Evolutionary conservation across 1,284 basidiomycete genomes (phyloP).

Genomic region (Amylostereum areolatum): DNA sequence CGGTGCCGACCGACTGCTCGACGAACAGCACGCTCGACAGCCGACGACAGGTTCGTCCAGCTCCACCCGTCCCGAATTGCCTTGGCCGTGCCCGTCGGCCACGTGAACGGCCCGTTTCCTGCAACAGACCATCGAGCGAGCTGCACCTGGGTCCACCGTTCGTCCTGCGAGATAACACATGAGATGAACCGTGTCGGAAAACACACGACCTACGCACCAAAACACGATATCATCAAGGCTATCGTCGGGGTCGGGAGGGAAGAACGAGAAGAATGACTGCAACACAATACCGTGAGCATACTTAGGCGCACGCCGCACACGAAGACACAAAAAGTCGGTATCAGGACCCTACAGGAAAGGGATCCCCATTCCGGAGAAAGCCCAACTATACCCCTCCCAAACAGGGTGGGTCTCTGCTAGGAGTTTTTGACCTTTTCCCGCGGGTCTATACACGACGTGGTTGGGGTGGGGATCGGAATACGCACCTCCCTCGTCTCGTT

Average conservation of each 20-base stretch:
- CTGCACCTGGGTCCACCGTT: slow-evolving; percentile 59
- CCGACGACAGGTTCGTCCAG: slow-evolving; percentile 81
- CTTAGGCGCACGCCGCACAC: too few species aligned
- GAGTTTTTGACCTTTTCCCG: too few species aligned
- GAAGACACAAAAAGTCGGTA: too few species aligned
- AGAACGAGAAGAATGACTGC: slow-evolving; percentile 85
- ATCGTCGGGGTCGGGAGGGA: slow-evolving; percentile 69
- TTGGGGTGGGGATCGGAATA: too few species aligned
- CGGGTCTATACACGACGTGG: too few species aligned
- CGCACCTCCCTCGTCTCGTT: slow-evolving; percentile 63
- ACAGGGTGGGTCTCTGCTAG: too few species aligned
- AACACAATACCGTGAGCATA: background rate
- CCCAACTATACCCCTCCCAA: too few species aligned
- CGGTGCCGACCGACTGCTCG: slow-evolving; percentile 82
- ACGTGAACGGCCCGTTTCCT: slow-evolving; percentile 60
- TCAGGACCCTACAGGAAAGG: too few species aligned
- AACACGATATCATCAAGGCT: slow-evolving; percentile 68
- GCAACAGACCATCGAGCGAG: slow-evolving; percentile 69
- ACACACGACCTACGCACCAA: slow-evolving; percentile 38
- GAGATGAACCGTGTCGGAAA: slow-evolving; percentile 5
- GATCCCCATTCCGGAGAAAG: too few species aligned
- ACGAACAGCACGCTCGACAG: slow-evolving; percentile 77
- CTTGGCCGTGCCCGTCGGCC: slow-evolving; percentile 56
- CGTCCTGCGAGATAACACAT: slow-evolving; percentile 38
- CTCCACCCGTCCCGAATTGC: slow-evolving; percentile 66